Evolutionary conservation across 1,284 basidiomycete genomes (phyloP), one percentile per base, ranked within the genome.

Genomic region (Omphalotus olearius): DNA sequence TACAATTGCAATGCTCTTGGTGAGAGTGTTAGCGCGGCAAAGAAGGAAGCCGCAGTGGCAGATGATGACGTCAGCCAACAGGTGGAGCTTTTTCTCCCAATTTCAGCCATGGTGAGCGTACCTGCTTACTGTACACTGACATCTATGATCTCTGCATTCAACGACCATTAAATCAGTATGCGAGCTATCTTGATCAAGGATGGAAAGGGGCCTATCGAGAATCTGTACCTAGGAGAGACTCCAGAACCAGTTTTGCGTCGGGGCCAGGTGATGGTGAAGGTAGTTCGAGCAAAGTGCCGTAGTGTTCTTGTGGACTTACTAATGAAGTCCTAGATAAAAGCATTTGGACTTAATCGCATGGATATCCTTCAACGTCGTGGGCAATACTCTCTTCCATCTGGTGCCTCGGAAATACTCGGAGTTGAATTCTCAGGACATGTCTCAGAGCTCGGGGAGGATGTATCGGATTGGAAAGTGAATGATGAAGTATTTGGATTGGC

Each of bases 401-500:
- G 88, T 46, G 80, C 85, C 13, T 85, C 87, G 14, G 68, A 75
- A 6, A 87, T 96, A 63, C 76, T 98, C 23, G 94, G 96, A 6
- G 92, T 98, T 50, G 95, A 98, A 68, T 98, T 97, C 67, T 83
- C 91, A 16, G 93, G 93, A 2, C 69, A 66, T 2, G 76, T 96
- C 52, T 72, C 75, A 35, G 74, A 83, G 55, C 59, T 87, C 11
- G 88, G 84, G 1, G 65, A 75, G 17, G 73, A 69, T 20, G 78
- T 78, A 20, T 66, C 69, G 6, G 69, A 71, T 42, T 93, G 83
- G 82, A 79, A 84, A 62, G 66, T 79, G 16, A 89, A 87, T 7
- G 91, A 97, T 58, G 88, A 92, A 65, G 95, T 98, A 1, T 80
- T 94, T 56, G 95, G 94, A 11, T 78, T 98, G n/a, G 69, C 69